Evolutionary conservation across 352 stramenopile genomes (phyloP).

Genomic region (Pythium dissotocum): DNA sequence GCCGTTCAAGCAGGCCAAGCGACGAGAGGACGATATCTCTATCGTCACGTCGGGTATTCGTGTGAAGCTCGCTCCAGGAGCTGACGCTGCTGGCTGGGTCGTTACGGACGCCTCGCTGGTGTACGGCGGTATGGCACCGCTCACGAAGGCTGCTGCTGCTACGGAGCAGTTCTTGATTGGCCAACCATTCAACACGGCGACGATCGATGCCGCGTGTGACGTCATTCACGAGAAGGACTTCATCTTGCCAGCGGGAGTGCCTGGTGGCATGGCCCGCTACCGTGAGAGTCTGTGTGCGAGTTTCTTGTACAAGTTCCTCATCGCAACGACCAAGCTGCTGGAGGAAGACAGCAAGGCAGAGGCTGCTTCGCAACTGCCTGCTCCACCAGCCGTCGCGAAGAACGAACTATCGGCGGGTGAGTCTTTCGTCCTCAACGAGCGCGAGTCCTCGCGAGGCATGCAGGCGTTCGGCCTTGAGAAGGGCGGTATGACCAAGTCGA

Average conservation of each 20-base stretch:
- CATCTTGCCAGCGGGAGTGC: conserved; percentile 88
- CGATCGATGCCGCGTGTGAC: conserved; percentile 82
- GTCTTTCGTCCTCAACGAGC: conserved; percentile 61
- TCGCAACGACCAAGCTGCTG: conserved; percentile 66
- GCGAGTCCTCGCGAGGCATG: conserved; percentile 51
- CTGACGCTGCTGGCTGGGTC: conserved; percentile 58
- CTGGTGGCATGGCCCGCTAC: conserved; percentile 94
- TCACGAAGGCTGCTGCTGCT: conserved; percentile 53
- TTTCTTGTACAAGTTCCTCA: conserved; percentile 96
- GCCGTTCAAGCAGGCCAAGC: conserved; percentile 95
- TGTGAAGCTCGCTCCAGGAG: conserved; percentile 52
- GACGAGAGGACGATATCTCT: conserved; percentile 97
- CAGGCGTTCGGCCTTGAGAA: conserved; percentile 63
- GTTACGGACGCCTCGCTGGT: conserved; percentile 60
- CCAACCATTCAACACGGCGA: conserved; percentile 75
- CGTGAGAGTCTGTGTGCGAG: conserved; percentile 92
- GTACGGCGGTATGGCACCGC: conserved; percentile 71
- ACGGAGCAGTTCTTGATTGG: conserved; percentile 78
- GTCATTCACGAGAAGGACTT: conserved; percentile 88
- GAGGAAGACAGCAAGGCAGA: conserved; percentile 37
- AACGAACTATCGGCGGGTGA: conserved; percentile 49
- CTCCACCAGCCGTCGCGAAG: conserved; percentile 34
- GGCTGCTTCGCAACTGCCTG: conserved; percentile 23
- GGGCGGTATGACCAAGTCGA: conserved; percentile 65
- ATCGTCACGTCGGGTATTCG: conserved; percentile 96